Evolutionary conservation across 495 filamentous ascomycete genomes (phyloP), one percentile per base, ranked within the genome.

Genomic region (Letharia columbiana): DNA sequence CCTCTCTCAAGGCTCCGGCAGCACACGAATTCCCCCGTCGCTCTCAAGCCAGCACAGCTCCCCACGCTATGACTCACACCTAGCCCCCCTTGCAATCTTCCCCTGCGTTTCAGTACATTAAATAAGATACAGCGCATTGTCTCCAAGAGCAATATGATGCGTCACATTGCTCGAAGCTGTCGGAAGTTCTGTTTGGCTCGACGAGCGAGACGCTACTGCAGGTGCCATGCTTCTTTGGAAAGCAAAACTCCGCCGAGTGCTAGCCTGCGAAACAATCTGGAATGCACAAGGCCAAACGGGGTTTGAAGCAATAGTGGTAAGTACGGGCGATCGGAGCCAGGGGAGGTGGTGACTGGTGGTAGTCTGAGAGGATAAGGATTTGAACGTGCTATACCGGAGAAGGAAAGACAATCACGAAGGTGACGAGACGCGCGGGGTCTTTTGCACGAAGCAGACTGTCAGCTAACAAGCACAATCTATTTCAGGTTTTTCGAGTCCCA

Each of bases 161-260:
- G 12, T 62, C 42, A 62, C 60, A 50, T 63, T 37, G 23, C 20
- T 20, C n/a, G 18, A 50, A 13, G 17, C 12, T 52, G 44, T 33
- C 18, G 41, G 44, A 13, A 28, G 13, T 37, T 33, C 4, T 17
- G 1, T 63, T 50, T 47, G 31, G 28, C 31, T 50, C 11, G 63
- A 35, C 49, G 17, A 31, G 44, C 42, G n/a, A 13, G 5, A 39
- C 64, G 64, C 64, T 66, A 66, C 41, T 60, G 64, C 64, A 66
- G 33, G 56, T 40, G 33, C 50, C 49, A 44, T 57, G 37, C 49
- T 60, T 60, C 37, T 17, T n/a, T 40, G n/a, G 59, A 4, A 61
- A 15, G 15, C 9, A 4, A 4, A 64, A n/a, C 9, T 4, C 11
- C 33, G 31, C 23, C n/a, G 62, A n/a, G 28, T 58, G 33, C 40